Percentiles rank a stretch among this genome's conserved stretches.
phyloP scores from a whole-genome alignment of 306 rosid genomes.

The Herpetospermum pedunculosum region DNA sequence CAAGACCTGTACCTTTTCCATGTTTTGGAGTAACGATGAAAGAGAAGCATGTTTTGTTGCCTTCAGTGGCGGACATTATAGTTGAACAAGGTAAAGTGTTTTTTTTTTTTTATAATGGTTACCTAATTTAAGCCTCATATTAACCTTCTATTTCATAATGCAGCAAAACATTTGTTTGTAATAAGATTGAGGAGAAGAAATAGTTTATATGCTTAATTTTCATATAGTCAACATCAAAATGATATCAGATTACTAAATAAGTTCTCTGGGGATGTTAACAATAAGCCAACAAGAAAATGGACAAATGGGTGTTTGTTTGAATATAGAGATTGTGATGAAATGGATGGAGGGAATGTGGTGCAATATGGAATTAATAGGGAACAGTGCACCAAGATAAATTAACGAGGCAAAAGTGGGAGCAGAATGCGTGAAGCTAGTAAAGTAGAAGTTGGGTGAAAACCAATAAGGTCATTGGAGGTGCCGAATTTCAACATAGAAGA shows the following conservation, averaged over 20 bases:
- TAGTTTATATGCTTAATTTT: not conserved
- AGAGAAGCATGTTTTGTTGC: constrained; percentile 85
- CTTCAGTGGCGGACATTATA: constrained; percentile 72
- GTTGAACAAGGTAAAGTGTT: constrained; percentile 68
- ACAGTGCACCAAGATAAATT: not conserved
- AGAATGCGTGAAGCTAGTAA: not conserved
- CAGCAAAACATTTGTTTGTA: not conserved
- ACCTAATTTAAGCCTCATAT: not conserved
- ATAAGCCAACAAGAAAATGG: not conserved
- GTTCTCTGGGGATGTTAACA: not conserved
- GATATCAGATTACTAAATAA: not conserved
- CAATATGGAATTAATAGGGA: not conserved
- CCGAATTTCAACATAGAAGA: not conserved
- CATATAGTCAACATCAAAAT: not conserved
- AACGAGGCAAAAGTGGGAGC: not conserved
- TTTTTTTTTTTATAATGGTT: not conserved
- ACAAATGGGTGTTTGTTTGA: not conserved
- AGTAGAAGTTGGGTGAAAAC: not conserved
- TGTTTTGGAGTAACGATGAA: constrained; percentile 75
- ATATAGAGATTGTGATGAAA: not conserved
- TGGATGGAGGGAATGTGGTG: not conserved
- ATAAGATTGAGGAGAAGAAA: not conserved
- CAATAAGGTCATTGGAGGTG: not conserved
- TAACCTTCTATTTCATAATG: not conserved
- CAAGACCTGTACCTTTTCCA: constrained; percentile 83